Base-by-base conservation (phyloP, 768 basidiomycete genomes). In the Leccinum subgranulosum region DNA sequence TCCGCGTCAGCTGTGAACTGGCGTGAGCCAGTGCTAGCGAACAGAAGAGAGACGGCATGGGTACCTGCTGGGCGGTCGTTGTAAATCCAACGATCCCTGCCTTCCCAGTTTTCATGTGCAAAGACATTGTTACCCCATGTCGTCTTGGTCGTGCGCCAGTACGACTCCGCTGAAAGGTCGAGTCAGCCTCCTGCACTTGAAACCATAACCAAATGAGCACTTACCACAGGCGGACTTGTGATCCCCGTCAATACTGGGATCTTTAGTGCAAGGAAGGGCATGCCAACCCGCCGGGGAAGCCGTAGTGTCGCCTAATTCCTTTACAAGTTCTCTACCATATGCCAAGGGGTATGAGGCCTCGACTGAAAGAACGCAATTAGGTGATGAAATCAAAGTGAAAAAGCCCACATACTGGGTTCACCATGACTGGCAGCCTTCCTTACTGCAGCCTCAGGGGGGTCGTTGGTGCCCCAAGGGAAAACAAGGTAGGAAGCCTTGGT, bases 221-320 rank as follows among this genome's bases (percentile, higher is more conserved):
- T 50, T 49, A 67, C 67, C 45, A 39, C 59, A 62, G 0, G 31
- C 3, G 17, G 25, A 11, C 51, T 49, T 48, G 33, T 57, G 41
- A 1, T 34, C 69, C 67, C 58, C 55, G 49, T 57, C 51, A 29
- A 23, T 10, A 15, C 74, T 70, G 0, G 93, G 92, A 65, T 94
- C 91, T 61, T 85, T 81, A 8, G 73, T 64, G 60, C 78, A 79
- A 14, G 94, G 94, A 50, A 98, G 77, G 0, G 87, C 69, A 68
- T 99, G 96, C 96, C 96, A 99, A 4, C 96, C 96, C 47, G 81
- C 78, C 14, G 96, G 96, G 49, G 89, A 90, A 6, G 95, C 94
- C 8, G 87, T 72, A 0, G 69, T 67, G 69, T 99, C 96, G 61
- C 82, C 84, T 64, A 84, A 86, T 76, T 90, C 86, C 66, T 82